Conservation (phyloP, 768 basidiomycete species). For the Lentinula lateritia region DNA sequence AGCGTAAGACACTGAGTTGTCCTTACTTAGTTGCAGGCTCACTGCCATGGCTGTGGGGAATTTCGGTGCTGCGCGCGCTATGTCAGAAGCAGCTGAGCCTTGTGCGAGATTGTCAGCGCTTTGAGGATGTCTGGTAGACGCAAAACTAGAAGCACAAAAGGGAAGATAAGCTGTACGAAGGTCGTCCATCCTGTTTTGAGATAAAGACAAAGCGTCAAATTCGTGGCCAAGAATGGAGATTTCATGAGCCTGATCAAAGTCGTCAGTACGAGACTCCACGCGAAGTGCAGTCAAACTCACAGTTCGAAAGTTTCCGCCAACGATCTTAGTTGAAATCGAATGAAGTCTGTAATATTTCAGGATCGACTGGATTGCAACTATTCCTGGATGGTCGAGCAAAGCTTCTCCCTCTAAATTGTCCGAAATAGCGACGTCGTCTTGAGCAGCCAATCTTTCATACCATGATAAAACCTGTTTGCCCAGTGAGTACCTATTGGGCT, state of each 20-base stretch:
- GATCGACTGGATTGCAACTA: neutral
- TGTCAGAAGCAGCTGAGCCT: neutral
- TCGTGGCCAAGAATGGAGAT: neutral
- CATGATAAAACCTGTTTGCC: neutral
- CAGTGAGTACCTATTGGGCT: neutral
- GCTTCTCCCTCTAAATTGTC: neutral
- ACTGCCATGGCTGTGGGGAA: neutral
- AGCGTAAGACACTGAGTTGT: neutral
- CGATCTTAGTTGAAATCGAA: neutral
- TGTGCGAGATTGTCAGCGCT: neutral
- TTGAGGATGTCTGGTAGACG: neutral
- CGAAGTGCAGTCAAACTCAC: neutral
- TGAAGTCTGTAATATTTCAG: neutral
- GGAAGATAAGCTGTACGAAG: neutral
- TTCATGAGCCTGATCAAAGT: neutral
- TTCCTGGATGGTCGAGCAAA: neutral
- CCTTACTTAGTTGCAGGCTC: too few relatives aligned
- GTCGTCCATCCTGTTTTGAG: neutral
- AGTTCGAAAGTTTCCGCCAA: conserved; percentile 1
- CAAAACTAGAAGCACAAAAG: neutral
- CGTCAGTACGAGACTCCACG: neutral
- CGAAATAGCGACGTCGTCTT: neutral
- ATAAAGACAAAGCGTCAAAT: neutral
- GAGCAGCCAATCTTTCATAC: neutral
- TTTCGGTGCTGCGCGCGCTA: neutral